These are phyloP conservation scores for Fusarium nodosum DNA, from an alignment of 2,329 filamentous ascomycete species.

Conservation along the genomic window DNA sequence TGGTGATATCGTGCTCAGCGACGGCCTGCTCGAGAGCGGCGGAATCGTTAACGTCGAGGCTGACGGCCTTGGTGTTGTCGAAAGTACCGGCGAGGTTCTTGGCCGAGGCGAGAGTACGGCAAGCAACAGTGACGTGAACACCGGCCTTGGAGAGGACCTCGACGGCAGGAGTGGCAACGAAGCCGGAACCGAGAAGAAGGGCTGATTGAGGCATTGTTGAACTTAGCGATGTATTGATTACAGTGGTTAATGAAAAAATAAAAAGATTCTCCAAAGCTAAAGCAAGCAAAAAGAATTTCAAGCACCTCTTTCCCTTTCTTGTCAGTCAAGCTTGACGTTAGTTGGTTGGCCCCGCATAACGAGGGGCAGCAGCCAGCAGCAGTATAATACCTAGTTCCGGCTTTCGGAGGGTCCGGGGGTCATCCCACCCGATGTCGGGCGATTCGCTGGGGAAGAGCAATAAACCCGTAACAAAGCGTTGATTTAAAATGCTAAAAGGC, in stretches of 20 bases:
- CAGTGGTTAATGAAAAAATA: slow-evolving; percentile 9
- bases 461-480: slow-evolving; percentile 29
- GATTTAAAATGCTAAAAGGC: slow-evolving; percentile 2
- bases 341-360: slow-evolving; percentile 25
- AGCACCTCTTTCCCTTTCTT: slow-evolving; percentile 9
- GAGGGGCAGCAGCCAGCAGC: slow-evolving; percentile 15
- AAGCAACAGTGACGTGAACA: slow-evolving; percentile 78
- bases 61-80: slow-evolving; percentile 79
- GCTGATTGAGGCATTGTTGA: slow-evolving; percentile 50
- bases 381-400: slow-evolving; percentile 9
- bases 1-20: slow-evolving; percentile 82
- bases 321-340: slow-evolving; percentile 11
- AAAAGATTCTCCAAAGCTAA: slow-evolving; percentile 24
- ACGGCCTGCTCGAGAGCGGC: slow-evolving; percentile 84
- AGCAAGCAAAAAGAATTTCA: slow-evolving; percentile 25
- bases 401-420: slow-evolving; percentile 19
- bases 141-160: slow-evolving; percentile 73
- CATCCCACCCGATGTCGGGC: slow-evolving; percentile 29
- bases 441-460: neutral
- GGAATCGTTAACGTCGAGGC: slow-evolving; percentile 85
- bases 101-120: slow-evolving; percentile 82
- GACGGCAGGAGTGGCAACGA: slow-evolving; percentile 74
- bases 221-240: slow-evolving; percentile 15
- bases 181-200: slow-evolving; percentile 60
- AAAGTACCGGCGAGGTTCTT: slow-evolving; percentile 80